Base-by-base conservation (phyloP, 2,329 filamentous ascomycete genomes). In the Exophiala aquamarina region DNA sequence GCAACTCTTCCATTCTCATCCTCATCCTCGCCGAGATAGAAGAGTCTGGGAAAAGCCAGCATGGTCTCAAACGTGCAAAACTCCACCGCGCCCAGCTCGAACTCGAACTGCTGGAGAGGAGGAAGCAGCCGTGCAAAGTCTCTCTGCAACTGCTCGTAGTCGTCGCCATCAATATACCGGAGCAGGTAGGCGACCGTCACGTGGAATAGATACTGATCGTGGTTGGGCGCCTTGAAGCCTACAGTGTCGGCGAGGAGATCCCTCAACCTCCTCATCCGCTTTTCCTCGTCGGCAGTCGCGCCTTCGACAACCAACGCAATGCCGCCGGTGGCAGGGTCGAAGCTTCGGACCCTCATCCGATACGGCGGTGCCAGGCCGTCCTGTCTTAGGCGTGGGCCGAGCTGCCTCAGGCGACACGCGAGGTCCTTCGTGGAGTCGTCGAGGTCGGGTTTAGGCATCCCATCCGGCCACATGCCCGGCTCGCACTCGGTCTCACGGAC, bases 61-160 rank as follows among this genome's bases (percentile, higher is more conserved):
- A 37, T 37, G n/a, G 18, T 15, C 14, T 37, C 34, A 37, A 37
- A 37, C 4, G 34, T 37, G 21, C 34, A 37, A 37, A 37, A 37
- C 34, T 37, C 34, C 13, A 18, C n/a, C n/a, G 34, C n/a, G 8
- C 34, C 34, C 13, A 37, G n/a, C 13, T 9, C 18, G 11, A 37
- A 18, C n/a, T 15, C 34, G 7, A 9, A 13, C 34, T 37, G 34
- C n/a, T n/a, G n/a, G 4, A 37, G 21, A 15, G 6, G 13, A 13
- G 34, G 34, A n/a, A 37, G n/a, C 2, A 13, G 17, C 34, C 17
- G n/a, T 19, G n/a, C 18, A n/a, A 37, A 18, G 15, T 18, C 13
- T 15, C 17, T n/a, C n/a, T 37, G 13, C n/a, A 37, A 6, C 34
- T 37, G 15, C 34, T 37, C n/a, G 15, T 19, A 18, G 13, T n/a